phyloP scores from a whole-genome alignment of 495 filamentous ascomycete genomes.

The Apiosordaria backusii region DNA sequence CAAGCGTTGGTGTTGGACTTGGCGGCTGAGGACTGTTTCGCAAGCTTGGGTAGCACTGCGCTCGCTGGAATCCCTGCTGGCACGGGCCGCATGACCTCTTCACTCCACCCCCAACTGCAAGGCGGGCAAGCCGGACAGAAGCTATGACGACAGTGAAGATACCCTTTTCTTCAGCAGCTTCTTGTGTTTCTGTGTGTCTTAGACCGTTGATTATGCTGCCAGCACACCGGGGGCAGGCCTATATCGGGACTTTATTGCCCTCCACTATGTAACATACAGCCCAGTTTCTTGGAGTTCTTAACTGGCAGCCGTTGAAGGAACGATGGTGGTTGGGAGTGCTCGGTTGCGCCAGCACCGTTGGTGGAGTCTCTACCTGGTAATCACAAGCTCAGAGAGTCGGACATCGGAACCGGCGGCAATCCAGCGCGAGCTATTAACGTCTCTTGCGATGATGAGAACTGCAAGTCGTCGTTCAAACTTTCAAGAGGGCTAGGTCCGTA shows the following conservation, averaged over 20 bases:
- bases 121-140: neutral
- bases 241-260: no score
- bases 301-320: neutral
- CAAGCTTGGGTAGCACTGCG: neutral
- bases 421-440: neutral
- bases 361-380: neutral
- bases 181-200: no score
- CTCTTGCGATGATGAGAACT: neutral
- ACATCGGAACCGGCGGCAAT: neutral
- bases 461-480: neutral
- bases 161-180: neutral
- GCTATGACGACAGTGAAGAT: neutral
- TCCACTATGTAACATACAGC: no score
- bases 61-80: conserved; percentile 1
- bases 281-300: no score
- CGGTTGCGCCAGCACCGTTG: neutral
- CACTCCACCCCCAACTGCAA: neutral
- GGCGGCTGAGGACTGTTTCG: neutral
- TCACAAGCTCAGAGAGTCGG: neutral
- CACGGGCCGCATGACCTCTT: neutral
- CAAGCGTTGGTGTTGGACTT: neutral
- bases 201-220: neutral
- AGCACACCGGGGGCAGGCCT: neutral
- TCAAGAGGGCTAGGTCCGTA: neutral
- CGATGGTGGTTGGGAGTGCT: neutral